phyloP scores from a whole-genome alignment of 305 asterid genomes.

The Solanum hybrid region DNA sequence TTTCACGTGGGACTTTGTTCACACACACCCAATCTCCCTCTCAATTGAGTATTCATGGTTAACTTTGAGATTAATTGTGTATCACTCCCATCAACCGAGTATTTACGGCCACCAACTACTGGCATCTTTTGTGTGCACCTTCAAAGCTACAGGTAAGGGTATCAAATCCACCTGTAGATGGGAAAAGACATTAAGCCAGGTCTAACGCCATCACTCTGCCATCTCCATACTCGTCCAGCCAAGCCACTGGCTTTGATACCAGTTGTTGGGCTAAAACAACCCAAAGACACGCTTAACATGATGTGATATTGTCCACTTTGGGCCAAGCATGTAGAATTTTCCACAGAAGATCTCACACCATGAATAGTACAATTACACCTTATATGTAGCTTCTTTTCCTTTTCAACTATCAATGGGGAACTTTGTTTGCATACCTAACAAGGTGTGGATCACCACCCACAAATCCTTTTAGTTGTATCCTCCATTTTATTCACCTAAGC shows the following conservation, averaged over 20 bases:
- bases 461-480: neutral
- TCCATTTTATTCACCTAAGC: neutral
- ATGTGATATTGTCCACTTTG: neutral
- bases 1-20: neutral
- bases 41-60: neutral
- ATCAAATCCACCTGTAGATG: neutral
- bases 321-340: neutral
- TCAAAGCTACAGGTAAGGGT: neutral
- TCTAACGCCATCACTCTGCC: neutral
- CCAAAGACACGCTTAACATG: neutral
- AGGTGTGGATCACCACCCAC: neutral
- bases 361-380: neutral
- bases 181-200: neutral
- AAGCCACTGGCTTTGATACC: neutral
- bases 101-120: neutral
- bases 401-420: neutral
- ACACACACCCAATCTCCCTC: neutral
- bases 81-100: neutral
- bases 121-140: neutral
- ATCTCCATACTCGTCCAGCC: neutral
- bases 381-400: neutral
- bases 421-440: neutral
- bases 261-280: neutral
- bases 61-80: neutral
- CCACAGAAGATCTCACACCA: neutral